Evolutionary conservation across 768 basidiomycete species (phyloP).

Genomic region (Mycena kentingensis): DNA sequence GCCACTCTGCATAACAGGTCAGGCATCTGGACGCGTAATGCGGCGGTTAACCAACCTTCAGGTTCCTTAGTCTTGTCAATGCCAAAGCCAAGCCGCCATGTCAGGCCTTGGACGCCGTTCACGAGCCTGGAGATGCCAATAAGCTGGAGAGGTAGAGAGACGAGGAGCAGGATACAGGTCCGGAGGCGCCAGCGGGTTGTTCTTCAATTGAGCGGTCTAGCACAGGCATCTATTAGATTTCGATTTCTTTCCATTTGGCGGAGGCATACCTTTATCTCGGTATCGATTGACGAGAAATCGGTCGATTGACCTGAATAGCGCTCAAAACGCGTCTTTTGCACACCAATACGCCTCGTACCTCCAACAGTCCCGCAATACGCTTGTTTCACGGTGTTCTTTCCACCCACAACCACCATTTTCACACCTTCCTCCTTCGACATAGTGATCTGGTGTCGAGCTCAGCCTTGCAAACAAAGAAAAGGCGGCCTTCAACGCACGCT

Average conservation of each 20-base stretch:
- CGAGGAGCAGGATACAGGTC: constrained; percentile 45
- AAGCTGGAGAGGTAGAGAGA: not conserved
- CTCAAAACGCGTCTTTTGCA: not conserved
- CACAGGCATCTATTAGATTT: too few species aligned
- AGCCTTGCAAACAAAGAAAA: not conserved
- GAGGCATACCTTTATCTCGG: constrained; percentile 52
- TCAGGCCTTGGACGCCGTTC: constrained; percentile 43
- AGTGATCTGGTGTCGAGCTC: constrained; percentile 44
- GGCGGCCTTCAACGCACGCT: constrained; percentile 33
- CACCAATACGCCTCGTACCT: constrained; percentile 22
- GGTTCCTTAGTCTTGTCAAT: constrained; percentile 50
- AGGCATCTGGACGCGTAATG: not conserved
- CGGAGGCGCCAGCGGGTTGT: constrained; percentile 56
- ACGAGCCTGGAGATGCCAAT: constrained; percentile 1
- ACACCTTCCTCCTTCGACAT: constrained; percentile 61
- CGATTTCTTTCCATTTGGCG: not conserved
- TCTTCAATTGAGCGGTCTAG: constrained; percentile 56
- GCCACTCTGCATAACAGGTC: constrained; percentile 47
- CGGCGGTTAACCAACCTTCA: constrained; percentile 46
- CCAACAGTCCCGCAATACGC: constrained; percentile 64
- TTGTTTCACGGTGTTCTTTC: constrained; percentile 47
- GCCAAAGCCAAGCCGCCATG: constrained; percentile 63
- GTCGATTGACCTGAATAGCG: constrained; percentile 47
- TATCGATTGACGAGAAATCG: constrained; percentile 57
- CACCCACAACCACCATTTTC: constrained; percentile 57